phyloP scores from a whole-genome alignment of 1,139 yeast genomes.

The Scheffersomyces illinoinensis region DNA sequence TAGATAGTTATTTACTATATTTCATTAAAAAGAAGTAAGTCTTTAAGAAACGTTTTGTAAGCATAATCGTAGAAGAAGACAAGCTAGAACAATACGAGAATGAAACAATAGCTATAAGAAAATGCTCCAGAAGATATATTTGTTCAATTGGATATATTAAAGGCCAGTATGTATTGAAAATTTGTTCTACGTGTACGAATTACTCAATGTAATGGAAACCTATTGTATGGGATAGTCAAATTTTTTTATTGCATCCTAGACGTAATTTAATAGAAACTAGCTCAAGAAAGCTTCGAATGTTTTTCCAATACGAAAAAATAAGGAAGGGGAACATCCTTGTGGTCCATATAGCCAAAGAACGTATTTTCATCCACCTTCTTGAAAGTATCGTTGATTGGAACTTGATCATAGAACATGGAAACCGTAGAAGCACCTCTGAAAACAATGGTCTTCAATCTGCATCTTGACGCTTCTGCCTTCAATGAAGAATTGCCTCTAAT shows the following conservation, averaged over 20 bases:
- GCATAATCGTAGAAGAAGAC: too few species aligned
- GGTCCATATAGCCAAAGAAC: slow-evolving; percentile 1
- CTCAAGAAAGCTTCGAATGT: not conserved
- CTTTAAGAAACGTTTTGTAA: too few species aligned
- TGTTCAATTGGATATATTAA: too few species aligned
- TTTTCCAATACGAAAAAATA: not conserved
- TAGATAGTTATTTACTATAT: not conserved
- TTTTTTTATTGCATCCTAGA: too few species aligned
- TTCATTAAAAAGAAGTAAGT: not conserved
- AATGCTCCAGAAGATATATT: too few species aligned
- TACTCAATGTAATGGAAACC: not conserved
- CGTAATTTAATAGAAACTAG: not conserved
- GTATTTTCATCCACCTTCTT: slow-evolving; percentile 4
- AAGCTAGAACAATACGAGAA: too few species aligned
- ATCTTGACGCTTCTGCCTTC: not conserved
- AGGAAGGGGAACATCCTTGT: not conserved
- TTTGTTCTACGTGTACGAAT: too few species aligned
- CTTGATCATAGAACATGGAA: slow-evolving; percentile 5
- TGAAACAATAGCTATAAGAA: too few species aligned
- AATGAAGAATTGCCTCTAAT: not conserved
- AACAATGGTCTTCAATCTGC: slow-evolving; percentile 3
- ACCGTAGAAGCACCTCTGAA: slow-evolving; percentile 1
- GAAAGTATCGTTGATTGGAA: slow-evolving; percentile 4
- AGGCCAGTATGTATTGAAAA: too few species aligned
- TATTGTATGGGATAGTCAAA: too few species aligned